A percentile compares a stretch with the other conserved stretches of the same genome.
Evolutionary conservation across 192 early-diverging fungal genomes (phyloP).

Genomic region (Radiomyces spectabilis): DNA sequence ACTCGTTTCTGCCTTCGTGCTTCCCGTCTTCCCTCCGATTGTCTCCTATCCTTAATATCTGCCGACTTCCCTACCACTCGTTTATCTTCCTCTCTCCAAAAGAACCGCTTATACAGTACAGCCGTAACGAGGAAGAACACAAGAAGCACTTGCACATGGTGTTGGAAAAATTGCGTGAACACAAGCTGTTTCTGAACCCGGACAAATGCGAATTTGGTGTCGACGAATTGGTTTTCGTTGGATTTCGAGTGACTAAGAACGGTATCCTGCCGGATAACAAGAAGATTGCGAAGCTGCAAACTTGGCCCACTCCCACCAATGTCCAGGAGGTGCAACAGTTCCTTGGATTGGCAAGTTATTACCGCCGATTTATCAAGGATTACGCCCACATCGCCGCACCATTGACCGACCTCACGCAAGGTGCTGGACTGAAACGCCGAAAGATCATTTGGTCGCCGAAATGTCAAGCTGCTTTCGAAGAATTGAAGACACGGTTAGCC

Average conservation of each 20-base stretch:
- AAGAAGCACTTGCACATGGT: no score
- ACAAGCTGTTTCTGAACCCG: no score
- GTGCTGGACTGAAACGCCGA: not conserved
- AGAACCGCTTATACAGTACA: no score
- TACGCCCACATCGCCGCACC: slow-evolving; percentile 27
- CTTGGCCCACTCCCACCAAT: slow-evolving; percentile 19
- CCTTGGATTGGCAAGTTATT: slow-evolving; percentile 27
- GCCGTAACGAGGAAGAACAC: no score
- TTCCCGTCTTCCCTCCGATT: no score
- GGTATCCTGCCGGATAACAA: slow-evolving; percentile 14
- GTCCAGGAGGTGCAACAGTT: slow-evolving; percentile 20
- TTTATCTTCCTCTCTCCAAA: no score
- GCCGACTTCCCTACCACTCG: no score
- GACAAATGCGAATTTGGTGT: no score
- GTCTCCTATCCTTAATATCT: no score
- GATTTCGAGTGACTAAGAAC: slow-evolving; percentile 8
- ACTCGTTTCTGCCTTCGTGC: no score
- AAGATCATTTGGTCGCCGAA: not conserved
- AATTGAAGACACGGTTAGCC: not conserved
- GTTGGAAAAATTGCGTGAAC: no score
- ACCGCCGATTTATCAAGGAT: slow-evolving; percentile 25
- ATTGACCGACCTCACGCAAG: slow-evolving; percentile 18
- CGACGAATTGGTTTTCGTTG: no score
- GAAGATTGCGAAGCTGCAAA: slow-evolving; percentile 9
- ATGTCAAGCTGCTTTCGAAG: not conserved